Base-by-base conservation (phyloP, 495 filamentous ascomycete genomes). In the Hyaloscypha finlandica region DNA sequence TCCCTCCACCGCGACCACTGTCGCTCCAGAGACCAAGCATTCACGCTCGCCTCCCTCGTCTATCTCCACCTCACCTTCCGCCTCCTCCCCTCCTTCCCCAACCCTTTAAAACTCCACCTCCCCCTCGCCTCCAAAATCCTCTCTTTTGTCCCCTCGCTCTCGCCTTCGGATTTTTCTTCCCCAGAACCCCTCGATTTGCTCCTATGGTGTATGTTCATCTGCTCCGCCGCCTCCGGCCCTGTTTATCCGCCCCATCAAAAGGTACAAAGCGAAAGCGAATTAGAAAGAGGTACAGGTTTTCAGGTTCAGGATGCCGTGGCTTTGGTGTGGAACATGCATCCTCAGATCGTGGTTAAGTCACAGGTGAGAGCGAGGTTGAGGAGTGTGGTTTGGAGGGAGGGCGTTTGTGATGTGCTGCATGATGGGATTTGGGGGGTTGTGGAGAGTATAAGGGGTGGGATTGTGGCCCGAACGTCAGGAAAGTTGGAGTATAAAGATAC, bases 51-150 rank as follows among this genome's bases (percentile, higher is more conserved):
- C 9, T 9, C 63, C 6, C 54, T 59, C 63, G 8, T 65, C 63
- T 65, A 65, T 37, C 63, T 65, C 32, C 53, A 65, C 20, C 25
- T 65, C 55, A 59, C 39, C 4, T 51, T 65, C 63, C 54, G 63
- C 3, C 30, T 45, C 16, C 39, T 51, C 25, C 52, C 62, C 6
- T 25, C 39, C 16, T 61, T 54, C 51, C 22, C 55, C 6, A n/a
- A 48, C 59, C 14, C 37, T 19, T 65, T 6, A 8, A 29, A 59
- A 22, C 32, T 65, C 20, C 63, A 59, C 30, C n/a, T 19, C 37
- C 54, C 39, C 4, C 33, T 64, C 4, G 8, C 37, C 11, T 20
- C 62, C 8, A 31, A 22, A 30, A 29, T 64, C 32, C 35, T 56
- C 51, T n/a, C 53, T 25, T 5, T 64, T 19, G 9, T 64, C n/a